Percentiles rank a stretch among this genome's conserved stretches.
Evolutionary conservation across 2,329 filamentous ascomycete species (phyloP).

Genomic region (Talaromyces sp.): DNA sequence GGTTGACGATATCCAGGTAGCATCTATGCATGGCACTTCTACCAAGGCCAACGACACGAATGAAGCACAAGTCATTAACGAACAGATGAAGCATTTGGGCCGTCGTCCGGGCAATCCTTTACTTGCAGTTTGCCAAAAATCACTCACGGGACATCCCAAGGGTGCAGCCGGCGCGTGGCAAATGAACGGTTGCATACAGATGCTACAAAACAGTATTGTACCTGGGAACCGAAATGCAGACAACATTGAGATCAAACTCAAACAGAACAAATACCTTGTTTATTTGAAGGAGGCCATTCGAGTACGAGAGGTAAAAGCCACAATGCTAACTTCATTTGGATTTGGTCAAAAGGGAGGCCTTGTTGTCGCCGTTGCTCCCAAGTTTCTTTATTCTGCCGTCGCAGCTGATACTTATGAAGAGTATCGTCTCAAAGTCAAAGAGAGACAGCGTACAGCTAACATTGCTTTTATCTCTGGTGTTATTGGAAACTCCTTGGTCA

Average conservation of each 20-base stretch:
- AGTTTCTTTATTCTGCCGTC: slow-evolving; percentile 67
- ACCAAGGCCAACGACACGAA: slow-evolving; percentile 99
- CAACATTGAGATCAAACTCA: slow-evolving; percentile 93
- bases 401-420: neutral
- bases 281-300: slow-evolving; percentile 94
- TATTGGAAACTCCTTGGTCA: neutral
- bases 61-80: slow-evolving; percentile 95
- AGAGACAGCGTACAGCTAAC: neutral
- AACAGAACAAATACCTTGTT: slow-evolving; percentile 95
- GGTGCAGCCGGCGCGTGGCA: slow-evolving; percentile 99
- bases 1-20: slow-evolving; percentile 88
- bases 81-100: slow-evolving; percentile 91
- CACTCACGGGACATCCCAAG: slow-evolving; percentile 97
- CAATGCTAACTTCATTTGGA: slow-evolving; percentile 97
- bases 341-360: slow-evolving; percentile 99
- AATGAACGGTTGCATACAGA: slow-evolving; percentile 97
- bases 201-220: slow-evolving; percentile 87
- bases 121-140: slow-evolving; percentile 72
- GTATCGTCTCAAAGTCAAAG: neutral
- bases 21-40: slow-evolving; percentile 97
- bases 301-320: slow-evolving; percentile 96
- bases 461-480: neutral
- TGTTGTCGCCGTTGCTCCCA: slow-evolving; percentile 92
- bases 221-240: slow-evolving; percentile 97
- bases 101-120: slow-evolving; percentile 94